Base-by-base conservation (phyloP, 805 yeast genomes). In the Hemisphaericaspora nanyangensis region DNA sequence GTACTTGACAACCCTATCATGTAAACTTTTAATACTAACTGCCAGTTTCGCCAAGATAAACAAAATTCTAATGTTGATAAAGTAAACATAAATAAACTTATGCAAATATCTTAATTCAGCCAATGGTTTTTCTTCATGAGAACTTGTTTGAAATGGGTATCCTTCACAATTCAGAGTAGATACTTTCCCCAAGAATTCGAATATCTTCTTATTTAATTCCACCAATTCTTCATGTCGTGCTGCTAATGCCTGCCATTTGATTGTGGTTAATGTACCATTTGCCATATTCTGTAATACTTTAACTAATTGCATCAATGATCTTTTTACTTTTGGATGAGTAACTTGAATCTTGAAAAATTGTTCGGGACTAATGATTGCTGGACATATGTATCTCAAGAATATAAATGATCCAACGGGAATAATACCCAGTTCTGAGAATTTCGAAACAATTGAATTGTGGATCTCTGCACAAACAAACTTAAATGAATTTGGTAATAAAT, bases 331-430 rank as follows among this genome's bases (percentile, higher is more conserved):
- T 3, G 60, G 55, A 38, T 54, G 51, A 8, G 50, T 47, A 5
- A 54, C 47, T 3, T 56, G 47, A 20, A 64, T 50, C 31, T 56
- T 61, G 35, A 68, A 63, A 40, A 60, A 71, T 6, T 82, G 70
- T 41, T 86, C 95, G 0, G 97, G 97, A 25, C 88, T 80, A 11
- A 90, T 90, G 49, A 90, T 80, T 0, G 95, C 95, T 10, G 98
- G 97, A 55, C 95, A 89, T 47, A 89, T 76, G 58, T 82, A 86
- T 43, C 96, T 68, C 48, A 91, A 67, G 52, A 91, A 90, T 39
- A 91, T 68, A 55, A 85, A 91, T 0, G 95, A 89, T 0, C 96
- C 95, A 19, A 88, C 83, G 1, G 95, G 88, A 29, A 80, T 69
- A 18, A 67, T 45, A 28, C 75, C 68, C 32, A 82, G 74, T 29